Conservation (phyloP, 345 rosid species). For the Streptanthus diversifolius region DNA sequence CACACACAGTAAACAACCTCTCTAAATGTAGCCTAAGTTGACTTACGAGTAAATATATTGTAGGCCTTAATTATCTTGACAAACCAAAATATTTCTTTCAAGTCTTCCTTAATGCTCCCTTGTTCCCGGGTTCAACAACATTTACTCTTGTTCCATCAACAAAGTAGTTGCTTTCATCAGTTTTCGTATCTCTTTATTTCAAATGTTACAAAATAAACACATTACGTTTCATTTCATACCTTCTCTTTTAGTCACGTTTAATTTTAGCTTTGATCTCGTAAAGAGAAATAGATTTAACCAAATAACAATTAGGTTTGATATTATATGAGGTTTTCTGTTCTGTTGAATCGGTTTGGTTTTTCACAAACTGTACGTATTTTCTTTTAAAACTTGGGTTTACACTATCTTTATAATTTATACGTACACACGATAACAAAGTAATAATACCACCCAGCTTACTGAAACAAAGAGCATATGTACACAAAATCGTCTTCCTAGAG, state of each 20-base stretch:
- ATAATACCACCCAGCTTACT: neutral
- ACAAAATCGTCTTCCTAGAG: neutral
- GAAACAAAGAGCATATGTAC: slow-evolving; percentile 13
- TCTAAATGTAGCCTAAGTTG: no score
- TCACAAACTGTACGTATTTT: neutral
- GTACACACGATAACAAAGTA: neutral
- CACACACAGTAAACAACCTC: no score
- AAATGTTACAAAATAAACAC: neutral
- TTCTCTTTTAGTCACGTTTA: neutral
- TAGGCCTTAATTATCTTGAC: no score
- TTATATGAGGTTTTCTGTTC: neutral
- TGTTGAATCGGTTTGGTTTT: neutral
- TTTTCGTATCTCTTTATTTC: neutral
- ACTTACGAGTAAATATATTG: no score
- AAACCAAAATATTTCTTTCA: no score
- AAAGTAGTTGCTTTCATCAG: neutral
- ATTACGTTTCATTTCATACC: neutral
- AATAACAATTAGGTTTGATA: neutral
- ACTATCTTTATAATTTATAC: neutral
- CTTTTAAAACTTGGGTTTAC: neutral
- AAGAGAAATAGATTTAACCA: neutral
- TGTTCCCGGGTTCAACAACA: neutral
- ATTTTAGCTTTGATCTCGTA: neutral
- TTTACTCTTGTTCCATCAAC: neutral
- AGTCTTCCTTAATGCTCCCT: neutral